phyloP scores from a whole-genome alignment of 2,329 filamentous ascomycete species.

The Ophiostoma perfectum region DNA sequence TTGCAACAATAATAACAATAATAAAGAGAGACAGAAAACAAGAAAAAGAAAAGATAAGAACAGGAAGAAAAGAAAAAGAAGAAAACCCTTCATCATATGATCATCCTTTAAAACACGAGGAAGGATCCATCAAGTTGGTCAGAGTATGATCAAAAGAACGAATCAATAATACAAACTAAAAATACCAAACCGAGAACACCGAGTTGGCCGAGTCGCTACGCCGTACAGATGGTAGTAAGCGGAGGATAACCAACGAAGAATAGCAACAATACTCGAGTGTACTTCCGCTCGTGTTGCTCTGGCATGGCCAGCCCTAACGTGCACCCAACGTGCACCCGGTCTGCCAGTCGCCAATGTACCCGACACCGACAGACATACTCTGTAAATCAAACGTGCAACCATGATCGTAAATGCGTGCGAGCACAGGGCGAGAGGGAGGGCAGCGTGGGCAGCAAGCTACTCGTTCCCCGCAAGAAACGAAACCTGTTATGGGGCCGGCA shows the following conservation, averaged over 20 bases:
- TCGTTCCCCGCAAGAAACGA: constrained; percentile 5
- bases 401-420: not conserved
- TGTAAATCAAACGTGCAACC: not conserved
- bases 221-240: too few relatives aligned
- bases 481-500: constrained; percentile 8
- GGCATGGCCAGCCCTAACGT: not conserved
- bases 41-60: not conserved
- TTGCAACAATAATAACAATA: not conserved
- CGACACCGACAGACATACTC: not conserved
- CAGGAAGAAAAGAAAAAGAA: not conserved
- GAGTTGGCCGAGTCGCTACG: not conserved
- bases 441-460: not conserved
- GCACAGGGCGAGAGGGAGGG: too few relatives aligned
- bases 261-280: too few relatives aligned
- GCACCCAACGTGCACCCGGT: not conserved
- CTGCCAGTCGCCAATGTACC: not conserved
- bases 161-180: not conserved
- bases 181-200: not conserved
- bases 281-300: not conserved
- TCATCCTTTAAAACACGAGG: not conserved
- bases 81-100: not conserved
- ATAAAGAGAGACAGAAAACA: not conserved
- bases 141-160: too few relatives aligned
- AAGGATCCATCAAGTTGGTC: not conserved
- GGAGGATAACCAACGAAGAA: too few relatives aligned